Percentiles rank a stretch among this genome's conserved stretches.
These are phyloP conservation scores for Mycena olivaceomarginata DNA, from an alignment of 768 basidiomycete species.

Conservation along the genomic window DNA sequence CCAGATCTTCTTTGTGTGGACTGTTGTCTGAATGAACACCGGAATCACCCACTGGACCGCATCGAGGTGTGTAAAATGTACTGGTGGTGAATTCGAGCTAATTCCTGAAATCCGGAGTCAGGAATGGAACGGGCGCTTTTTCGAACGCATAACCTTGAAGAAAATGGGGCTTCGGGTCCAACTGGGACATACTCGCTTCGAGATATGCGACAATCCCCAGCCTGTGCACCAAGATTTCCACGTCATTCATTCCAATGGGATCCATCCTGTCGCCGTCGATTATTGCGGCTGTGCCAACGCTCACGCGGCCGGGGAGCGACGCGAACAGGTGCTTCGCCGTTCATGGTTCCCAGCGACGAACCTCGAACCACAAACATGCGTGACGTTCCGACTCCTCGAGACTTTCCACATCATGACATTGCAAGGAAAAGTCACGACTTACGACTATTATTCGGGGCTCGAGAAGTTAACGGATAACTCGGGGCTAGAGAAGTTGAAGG, in stretches of 20 bases:
- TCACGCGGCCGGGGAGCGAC: not conserved
- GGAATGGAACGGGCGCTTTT: slow-evolving; percentile 11
- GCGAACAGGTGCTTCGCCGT: not conserved
- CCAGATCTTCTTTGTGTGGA: not conserved
- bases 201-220: not conserved
- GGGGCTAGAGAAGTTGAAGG: not conserved
- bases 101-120: too few relatives aligned
- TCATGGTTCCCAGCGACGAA: not conserved
- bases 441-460: not conserved
- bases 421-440: not conserved
- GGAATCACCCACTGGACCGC: not conserved
- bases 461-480: not conserved
- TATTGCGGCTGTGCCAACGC: not conserved
- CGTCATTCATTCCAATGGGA: not conserved
- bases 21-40: not conserved
- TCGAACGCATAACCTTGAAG: not conserved
- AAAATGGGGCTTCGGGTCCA: slow-evolving; percentile 7
- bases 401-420: not conserved
- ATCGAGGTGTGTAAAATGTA: not conserved
- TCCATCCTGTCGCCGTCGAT: not conserved
- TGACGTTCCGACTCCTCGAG: not conserved
- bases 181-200: not conserved
- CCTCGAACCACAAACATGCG: not conserved
- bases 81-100: not conserved
- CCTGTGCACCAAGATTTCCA: slow-evolving; percentile 5